A percentile compares a stretch with the other conserved stretches of the same genome.
phyloP scores from a whole-genome alignment of 164 flowering plant species.

The Vitis cinerea region DNA sequence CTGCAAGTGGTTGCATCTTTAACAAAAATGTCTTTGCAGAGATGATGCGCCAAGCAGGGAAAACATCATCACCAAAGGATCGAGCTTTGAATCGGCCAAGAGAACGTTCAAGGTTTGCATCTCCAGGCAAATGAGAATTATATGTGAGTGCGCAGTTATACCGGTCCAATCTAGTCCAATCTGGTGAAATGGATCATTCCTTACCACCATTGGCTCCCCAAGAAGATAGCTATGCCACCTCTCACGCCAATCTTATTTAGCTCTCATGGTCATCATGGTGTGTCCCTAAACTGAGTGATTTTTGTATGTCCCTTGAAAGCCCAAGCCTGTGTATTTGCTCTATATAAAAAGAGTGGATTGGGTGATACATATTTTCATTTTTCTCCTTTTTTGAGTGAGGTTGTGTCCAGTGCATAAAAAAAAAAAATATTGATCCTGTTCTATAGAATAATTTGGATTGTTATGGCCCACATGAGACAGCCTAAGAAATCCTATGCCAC shows the following conservation, averaged over 20 bases:
- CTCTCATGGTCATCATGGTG: too few species aligned
- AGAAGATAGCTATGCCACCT: neutral
- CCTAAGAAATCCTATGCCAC: neutral
- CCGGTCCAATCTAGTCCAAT: neutral
- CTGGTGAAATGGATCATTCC: too few species aligned
- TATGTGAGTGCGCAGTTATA: neutral
- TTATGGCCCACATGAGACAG: neutral
- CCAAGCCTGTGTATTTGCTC: too few species aligned
- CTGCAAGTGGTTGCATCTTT: too few species aligned
- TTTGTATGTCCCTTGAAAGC: too few species aligned
- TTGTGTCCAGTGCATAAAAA: neutral
- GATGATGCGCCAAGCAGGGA: constrained; percentile 50
- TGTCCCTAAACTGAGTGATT: neutral
- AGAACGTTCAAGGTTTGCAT: constrained; percentile 47
- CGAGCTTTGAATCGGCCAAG: constrained; percentile 28
- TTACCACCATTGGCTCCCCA: neutral
- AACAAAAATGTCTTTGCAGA: constrained; percentile 23
- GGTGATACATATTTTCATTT: neutral
- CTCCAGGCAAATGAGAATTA: constrained; percentile 34
- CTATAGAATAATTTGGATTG: constrained; percentile 5
- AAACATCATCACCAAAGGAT: constrained; percentile 46
- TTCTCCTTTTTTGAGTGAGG: neutral
- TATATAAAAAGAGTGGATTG: neutral
- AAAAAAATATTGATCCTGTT: constrained; percentile 3
- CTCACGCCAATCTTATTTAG: too few species aligned